These are phyloP conservation scores for Fraxinus floribunda DNA, from an alignment of 305 asterid species.

Conservation along the genomic window DNA sequence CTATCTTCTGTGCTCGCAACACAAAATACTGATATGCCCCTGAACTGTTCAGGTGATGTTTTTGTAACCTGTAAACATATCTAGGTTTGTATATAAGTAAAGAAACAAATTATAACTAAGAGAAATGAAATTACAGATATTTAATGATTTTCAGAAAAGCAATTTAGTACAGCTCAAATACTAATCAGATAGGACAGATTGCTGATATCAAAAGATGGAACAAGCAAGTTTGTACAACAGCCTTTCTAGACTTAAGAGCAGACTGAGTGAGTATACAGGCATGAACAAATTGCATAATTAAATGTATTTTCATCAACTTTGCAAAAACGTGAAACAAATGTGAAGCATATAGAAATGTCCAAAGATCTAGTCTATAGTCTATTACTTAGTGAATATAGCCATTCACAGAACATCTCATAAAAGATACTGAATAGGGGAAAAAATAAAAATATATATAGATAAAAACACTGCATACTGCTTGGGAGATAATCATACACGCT, in stretches of 20 bases:
- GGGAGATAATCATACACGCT: background rate
- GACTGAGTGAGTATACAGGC: background rate
- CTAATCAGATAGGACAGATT: background rate
- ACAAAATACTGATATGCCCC: slow-evolving; percentile 77
- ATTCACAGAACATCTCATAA: background rate
- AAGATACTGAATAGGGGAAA: background rate
- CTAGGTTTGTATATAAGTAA: background rate
- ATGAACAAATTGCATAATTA: background rate
- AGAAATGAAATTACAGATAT: background rate
- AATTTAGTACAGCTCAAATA: background rate
- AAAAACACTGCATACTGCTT: background rate
- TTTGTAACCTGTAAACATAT: slow-evolving; percentile 51
- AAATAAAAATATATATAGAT: background rate
- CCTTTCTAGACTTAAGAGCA: background rate
- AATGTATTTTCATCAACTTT: background rate
- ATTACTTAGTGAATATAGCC: background rate
- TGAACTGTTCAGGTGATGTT: slow-evolving; percentile 39
- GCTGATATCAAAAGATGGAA: background rate
- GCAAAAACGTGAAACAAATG: background rate
- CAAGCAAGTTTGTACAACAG: background rate
- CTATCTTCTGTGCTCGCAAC: slow-evolving; percentile 78
- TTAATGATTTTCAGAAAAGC: background rate
- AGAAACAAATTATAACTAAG: background rate
- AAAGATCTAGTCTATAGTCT: background rate
- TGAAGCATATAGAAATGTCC: background rate